Percentiles rank a stretch among this genome's conserved stretches.
Evolutionary conservation across 2,329 filamentous ascomycete genomes (phyloP).

Genomic region (Beauveria rudraprayagi): DNA sequence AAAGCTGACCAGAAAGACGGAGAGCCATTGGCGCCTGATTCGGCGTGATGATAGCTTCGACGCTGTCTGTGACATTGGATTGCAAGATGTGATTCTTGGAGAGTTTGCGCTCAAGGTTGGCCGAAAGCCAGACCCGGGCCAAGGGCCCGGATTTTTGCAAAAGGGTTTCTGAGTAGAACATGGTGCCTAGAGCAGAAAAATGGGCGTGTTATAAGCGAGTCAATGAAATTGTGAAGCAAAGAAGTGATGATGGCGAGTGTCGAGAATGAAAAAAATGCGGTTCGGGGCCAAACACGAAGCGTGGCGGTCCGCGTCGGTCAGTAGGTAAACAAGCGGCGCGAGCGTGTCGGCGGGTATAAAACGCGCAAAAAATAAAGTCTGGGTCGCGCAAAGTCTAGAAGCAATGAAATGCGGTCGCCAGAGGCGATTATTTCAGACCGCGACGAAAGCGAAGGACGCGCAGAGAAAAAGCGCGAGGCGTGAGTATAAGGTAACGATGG

Average conservation of each 20-base stretch:
- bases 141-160: conserved; percentile 94
- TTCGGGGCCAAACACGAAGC: conserved; percentile 7
- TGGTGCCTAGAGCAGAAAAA: conserved; percentile 34
- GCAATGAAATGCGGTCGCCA: conserved; percentile 16
- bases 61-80: conserved; percentile 89
- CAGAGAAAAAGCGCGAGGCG: conserved; percentile 15
- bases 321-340: conserved; percentile 13
- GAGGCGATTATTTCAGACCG: conserved; percentile 16
- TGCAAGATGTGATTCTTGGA: conserved; percentile 94
- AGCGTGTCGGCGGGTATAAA: conserved; percentile 5
- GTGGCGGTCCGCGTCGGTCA: conserved; percentile 8
- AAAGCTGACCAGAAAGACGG: conserved; percentile 84
- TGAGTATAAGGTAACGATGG: conserved; percentile 16
- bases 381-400: conserved; percentile 1
- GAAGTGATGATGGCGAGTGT: background rate
- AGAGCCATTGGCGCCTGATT: conserved; percentile 91
- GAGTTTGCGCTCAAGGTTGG: conserved; percentile 96
- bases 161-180: conserved; percentile 97
- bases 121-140: conserved; percentile 95
- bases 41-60: conserved; percentile 88
- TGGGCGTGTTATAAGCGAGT: conserved; percentile 4
- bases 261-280: background rate
- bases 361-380: conserved; percentile 9
- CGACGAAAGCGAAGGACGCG: conserved; percentile 19
- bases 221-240: background rate